A percentile compares a stretch with the other conserved stretches of the same genome.
Conservation (phyloP, 139 green algal genomes). For the Asterochloris sp. region DNA sequence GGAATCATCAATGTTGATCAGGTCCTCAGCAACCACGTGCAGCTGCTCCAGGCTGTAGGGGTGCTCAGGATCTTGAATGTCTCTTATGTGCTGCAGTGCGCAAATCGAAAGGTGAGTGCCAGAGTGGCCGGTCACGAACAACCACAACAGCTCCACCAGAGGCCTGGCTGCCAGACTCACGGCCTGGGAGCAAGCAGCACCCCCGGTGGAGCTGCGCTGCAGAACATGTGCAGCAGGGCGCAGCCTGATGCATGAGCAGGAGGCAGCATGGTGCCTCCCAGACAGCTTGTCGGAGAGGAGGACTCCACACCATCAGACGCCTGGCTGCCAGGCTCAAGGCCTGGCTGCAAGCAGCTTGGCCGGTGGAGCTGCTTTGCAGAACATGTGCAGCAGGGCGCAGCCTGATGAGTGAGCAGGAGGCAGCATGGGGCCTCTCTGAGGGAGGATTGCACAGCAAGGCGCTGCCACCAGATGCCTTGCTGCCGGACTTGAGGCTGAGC, state of each 20-base stretch:
- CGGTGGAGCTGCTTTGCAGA: too few relatives aligned
- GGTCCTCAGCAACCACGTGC: conserved; percentile 76
- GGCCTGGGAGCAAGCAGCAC: too few relatives aligned
- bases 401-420: neutral
- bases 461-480: neutral
- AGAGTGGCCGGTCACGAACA: conserved; percentile 23
- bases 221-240: neutral
- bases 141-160: conserved; percentile 14
- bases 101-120: neutral
- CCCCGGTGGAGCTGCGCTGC: too few relatives aligned
- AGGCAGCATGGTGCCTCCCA: neutral
- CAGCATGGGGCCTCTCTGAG: too few relatives aligned
- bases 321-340: neutral
- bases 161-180: neutral
- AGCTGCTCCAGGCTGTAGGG: conserved; percentile 97
- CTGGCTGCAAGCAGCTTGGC: too few relatives aligned
- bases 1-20: conserved; percentile 69
- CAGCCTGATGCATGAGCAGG: neutral
- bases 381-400: neutral
- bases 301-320: neutral
- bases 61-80: conserved; percentile 98
- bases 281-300: too few relatives aligned
- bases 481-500: neutral
- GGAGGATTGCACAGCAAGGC: too few relatives aligned
- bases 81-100: conserved; percentile 66